Evolutionary conservation across 495 filamentous ascomycete genomes (phyloP).

Genomic region (Penicillium pancosmium): DNA sequence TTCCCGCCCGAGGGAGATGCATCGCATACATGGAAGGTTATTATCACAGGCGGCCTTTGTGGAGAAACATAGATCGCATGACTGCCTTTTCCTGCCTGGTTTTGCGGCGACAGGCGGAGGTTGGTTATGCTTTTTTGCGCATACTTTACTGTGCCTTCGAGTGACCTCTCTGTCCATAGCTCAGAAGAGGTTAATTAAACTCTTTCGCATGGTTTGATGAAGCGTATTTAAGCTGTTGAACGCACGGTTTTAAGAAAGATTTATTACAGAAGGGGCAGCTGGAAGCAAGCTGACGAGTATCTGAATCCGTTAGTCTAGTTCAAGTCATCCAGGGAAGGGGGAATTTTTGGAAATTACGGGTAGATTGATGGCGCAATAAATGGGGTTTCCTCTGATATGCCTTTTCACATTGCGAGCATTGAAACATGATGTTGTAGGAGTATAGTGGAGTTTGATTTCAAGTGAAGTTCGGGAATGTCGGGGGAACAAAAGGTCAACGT

Average conservation of each 20-base stretch:
- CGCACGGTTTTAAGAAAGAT: slow-evolving; percentile 37
- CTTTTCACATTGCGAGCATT: slow-evolving; percentile 36
- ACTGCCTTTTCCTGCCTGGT: slow-evolving; percentile 39
- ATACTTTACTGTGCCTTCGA: slow-evolving; percentile 38
- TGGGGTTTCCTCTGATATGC: slow-evolving; percentile 36
- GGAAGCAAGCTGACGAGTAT: slow-evolving; percentile 29
- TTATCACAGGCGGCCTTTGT: slow-evolving; percentile 38
- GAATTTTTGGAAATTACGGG: slow-evolving; percentile 22
- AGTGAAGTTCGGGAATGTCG: not conserved
- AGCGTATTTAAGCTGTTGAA: not conserved
- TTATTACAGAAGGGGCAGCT: slow-evolving; percentile 44
- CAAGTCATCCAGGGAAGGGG: not conserved
- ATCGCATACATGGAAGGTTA: slow-evolving; percentile 34
- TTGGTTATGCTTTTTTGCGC: slow-evolving; percentile 40
- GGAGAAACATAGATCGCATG: slow-evolving; percentile 37
- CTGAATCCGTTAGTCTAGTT: slow-evolving; percentile 25
- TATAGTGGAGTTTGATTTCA: not conserved
- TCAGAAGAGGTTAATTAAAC: not conserved
- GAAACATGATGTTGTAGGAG: slow-evolving; percentile 29
- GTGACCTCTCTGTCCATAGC: slow-evolving; percentile 34
- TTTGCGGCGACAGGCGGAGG: slow-evolving; percentile 31
- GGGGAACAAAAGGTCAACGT: not conserved
- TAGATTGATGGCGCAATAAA: slow-evolving; percentile 36
- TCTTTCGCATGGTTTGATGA: too few species aligned
- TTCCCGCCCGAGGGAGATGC: slow-evolving; percentile 23